Conservation (phyloP, 441 rosid species). For the Corymbia calophylla region DNA sequence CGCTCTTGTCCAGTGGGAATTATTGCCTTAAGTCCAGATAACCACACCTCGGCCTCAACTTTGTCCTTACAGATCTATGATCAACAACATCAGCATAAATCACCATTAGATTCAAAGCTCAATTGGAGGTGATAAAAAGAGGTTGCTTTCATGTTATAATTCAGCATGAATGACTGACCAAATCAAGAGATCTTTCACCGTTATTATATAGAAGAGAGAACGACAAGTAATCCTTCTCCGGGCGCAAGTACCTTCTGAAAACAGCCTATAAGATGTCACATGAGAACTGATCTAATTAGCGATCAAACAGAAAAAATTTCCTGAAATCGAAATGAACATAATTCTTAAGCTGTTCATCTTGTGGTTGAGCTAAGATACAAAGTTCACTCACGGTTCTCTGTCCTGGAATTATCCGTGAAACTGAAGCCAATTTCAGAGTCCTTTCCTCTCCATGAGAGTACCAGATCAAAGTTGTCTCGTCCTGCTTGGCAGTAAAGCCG, state of each 20-base stretch:
- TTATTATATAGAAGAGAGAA: conserved; percentile 86
- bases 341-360: not conserved
- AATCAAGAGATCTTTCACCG: conserved; percentile 83
- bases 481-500: conserved; percentile 53
- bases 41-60: conserved; percentile 86
- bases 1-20: conserved; percentile 2
- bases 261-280: conserved; percentile 48
- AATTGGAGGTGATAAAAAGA: not conserved
- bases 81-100: not conserved
- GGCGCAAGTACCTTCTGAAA: conserved; percentile 80
- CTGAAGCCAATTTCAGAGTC: conserved; percentile 43
- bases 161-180: conserved; percentile 45
- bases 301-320: not conserved
- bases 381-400: conserved; percentile 80
- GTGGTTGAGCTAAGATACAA: not conserved
- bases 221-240: conserved; percentile 86
- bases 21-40: conserved; percentile 63
- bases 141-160: not conserved
- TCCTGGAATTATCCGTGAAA: conserved; percentile 63
- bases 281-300: not conserved
- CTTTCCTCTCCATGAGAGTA: conserved; percentile 69
- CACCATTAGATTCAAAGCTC: not conserved
- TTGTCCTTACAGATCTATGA: conserved; percentile 86
- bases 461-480: conserved; percentile 73
- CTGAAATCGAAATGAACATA: not conserved